Percentiles rank a stretch among this genome's conserved stretches.
These are phyloP conservation scores for Dioszegia crocea DNA, from an alignment of 768 basidiomycete genomes.

Conservation along the genomic window DNA sequence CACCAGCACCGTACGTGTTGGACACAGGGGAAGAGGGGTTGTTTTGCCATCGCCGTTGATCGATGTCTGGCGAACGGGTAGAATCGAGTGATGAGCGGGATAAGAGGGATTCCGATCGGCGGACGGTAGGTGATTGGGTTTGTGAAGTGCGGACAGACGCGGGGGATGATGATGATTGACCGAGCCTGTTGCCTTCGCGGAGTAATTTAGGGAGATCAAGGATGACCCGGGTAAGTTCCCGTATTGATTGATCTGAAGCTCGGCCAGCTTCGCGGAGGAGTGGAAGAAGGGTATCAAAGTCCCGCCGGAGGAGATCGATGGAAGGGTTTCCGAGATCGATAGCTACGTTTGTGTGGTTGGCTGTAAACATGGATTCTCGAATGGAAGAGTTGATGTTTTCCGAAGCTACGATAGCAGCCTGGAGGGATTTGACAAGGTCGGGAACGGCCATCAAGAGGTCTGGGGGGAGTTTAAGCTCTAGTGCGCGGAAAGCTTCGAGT, in stretches of 20 bases:
- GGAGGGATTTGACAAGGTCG: conserved; percentile 24
- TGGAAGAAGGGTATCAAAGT: conserved; percentile 13
- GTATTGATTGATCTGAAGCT: conserved; percentile 31
- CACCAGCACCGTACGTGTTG: neutral
- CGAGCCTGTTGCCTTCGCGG: neutral
- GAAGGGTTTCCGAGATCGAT: conserved; percentile 1
- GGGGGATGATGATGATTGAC: neutral
- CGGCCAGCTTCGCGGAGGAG: conserved; percentile 24
- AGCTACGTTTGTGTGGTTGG: neutral
- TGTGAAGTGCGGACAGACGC: neutral
- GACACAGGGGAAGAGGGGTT: neutral
- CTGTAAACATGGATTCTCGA: neutral
- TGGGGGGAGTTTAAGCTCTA: conserved; percentile 25
- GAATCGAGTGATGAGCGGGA: conserved; percentile 6
- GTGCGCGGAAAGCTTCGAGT: conserved; percentile 34
- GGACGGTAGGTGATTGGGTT: neutral
- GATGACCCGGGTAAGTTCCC: conserved; percentile 37
- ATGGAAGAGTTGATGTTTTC: conserved; percentile 24
- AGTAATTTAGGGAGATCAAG: conserved; percentile 30
- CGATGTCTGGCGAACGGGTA: neutral
- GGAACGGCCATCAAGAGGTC: conserved; percentile 14
- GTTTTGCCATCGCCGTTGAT: neutral
- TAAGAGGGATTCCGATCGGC: neutral
- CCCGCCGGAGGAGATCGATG: neutral
- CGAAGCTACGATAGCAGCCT: conserved; percentile 19